Evolutionary conservation across 225 moss, liverwort and hornwort genomes (phyloP).

Genomic region (Pseudisothecium myosuroides): DNA sequence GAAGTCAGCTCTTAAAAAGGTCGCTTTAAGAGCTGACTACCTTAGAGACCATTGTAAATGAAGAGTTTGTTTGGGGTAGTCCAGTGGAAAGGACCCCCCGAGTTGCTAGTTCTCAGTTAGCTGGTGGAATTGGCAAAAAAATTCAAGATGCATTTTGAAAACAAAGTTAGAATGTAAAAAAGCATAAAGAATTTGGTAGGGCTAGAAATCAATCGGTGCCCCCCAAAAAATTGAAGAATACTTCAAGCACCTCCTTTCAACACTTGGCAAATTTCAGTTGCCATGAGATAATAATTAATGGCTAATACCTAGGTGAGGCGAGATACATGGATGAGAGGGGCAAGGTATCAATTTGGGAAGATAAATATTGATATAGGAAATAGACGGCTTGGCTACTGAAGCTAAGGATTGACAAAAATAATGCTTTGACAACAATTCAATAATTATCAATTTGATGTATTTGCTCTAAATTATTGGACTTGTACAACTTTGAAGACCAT

Average conservation of each 20-base stretch:
- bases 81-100: rapidly evolving
- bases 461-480: neutral
- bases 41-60: too few species aligned
- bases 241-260: neutral
- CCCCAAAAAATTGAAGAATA: neutral
- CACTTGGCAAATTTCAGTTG: neutral
- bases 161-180: too few species aligned
- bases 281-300: neutral
- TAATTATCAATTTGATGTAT: neutral
- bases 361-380: neutral
- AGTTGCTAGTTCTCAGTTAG: too few species aligned
- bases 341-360: rapidly evolving
- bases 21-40: too few species aligned
- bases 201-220: rapidly evolving
- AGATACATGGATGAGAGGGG: rapidly evolving
- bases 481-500: neutral
- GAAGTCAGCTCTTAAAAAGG: too few species aligned
- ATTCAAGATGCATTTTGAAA: too few species aligned
- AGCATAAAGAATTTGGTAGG: too few species aligned
- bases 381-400: rapidly evolving
- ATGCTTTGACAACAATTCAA: neutral
- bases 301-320: rapidly evolving
- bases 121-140: too few species aligned
- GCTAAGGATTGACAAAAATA: neutral
- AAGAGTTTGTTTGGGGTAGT: too few species aligned